These are phyloP conservation scores for Ocimum tenuiflorum DNA, from an alignment of 257 asterid genomes.

Conservation along the genomic window DNA sequence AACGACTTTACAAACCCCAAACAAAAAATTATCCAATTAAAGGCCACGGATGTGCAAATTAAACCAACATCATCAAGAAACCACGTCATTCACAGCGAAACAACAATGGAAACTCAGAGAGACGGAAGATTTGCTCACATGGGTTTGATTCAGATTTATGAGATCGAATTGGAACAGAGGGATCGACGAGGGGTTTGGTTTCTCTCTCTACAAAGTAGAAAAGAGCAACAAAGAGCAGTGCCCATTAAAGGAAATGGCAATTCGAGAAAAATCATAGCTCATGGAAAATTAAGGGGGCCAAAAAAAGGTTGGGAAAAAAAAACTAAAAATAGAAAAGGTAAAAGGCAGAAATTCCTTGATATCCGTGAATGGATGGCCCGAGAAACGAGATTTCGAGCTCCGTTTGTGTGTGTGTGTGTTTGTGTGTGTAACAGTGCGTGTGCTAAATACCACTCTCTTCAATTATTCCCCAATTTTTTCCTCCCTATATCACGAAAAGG, in stretches of 20 bases:
- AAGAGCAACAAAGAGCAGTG: conserved; percentile 34
- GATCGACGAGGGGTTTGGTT: conserved; percentile 29
- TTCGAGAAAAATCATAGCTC: conserved; percentile 24
- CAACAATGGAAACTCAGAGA: background rate
- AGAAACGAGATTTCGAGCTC: conserved; percentile 48
- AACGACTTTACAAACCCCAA: conserved; percentile 34
- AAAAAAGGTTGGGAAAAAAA: background rate
- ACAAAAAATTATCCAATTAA: conserved; percentile 18
- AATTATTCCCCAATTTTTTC: conserved; percentile 20
- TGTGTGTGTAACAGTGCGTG: conserved; percentile 27
- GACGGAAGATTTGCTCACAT: conserved; percentile 49
- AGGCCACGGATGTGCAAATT: conserved; percentile 11
- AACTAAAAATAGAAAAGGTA: conserved; percentile 5
- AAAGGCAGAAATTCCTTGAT: conserved; percentile 47
- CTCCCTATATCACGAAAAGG: background rate
- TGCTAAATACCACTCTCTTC: conserved; percentile 18
- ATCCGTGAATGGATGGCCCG: conserved; percentile 61
- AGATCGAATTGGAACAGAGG: conserved; percentile 32
- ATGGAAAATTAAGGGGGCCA: conserved; percentile 27
- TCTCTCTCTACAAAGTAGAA: conserved; percentile 32
- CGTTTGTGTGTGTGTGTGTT: conserved; percentile 24
- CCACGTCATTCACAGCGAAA: conserved; percentile 18
- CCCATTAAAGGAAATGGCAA: conserved; percentile 30
- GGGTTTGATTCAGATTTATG: conserved; percentile 32
- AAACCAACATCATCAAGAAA: background rate